Conservation (phyloP, 2,329 filamentous ascomycete species). For the Endocalyx cinctus region DNA sequence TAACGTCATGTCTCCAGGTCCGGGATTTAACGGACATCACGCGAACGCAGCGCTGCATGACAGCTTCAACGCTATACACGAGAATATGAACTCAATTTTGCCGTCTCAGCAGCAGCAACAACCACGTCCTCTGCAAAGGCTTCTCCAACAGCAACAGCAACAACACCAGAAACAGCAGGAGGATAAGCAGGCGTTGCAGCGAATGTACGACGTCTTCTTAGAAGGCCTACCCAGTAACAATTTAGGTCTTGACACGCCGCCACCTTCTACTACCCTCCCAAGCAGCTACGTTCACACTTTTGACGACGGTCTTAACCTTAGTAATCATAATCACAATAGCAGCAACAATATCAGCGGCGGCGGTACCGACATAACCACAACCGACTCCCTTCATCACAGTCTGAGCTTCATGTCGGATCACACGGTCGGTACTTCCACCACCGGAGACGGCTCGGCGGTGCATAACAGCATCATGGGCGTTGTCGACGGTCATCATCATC, state of each 20-base stretch:
- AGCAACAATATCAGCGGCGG: too few species aligned
- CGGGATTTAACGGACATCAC: conserved; percentile 46
- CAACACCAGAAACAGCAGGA: conserved; percentile 11
- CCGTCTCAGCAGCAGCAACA: neutral
- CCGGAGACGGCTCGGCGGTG: too few species aligned
- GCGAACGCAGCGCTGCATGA: conserved; percentile 53
- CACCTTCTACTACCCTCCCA: conserved; percentile 48
- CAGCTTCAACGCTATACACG: conserved; percentile 48
- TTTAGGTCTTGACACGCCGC: conserved; percentile 56
- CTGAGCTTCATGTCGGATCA: conserved; percentile 34
- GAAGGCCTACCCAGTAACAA: too few species aligned
- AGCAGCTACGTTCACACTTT: conserved; percentile 34
- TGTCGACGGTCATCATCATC: too few species aligned
- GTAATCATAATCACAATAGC: too few species aligned
- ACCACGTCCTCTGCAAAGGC: conserved; percentile 10
- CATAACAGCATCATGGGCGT: too few species aligned
- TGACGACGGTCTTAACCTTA: conserved; percentile 42
- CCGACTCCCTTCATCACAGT: conserved; percentile 23
- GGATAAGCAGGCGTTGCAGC: conserved; percentile 9
- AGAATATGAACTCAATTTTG: conserved; percentile 20
- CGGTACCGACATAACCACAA: conserved; percentile 14
- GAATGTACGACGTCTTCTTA: too few species aligned
- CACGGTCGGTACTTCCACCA: neutral
- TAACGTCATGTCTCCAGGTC: conserved; percentile 50
- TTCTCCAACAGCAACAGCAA: conserved; percentile 13